A percentile compares a stretch with the other conserved stretches of the same genome.
phyloP scores from a whole-genome alignment of 192 early-diverging fungal genomes.

The Umbelopsis sp. region DNA sequence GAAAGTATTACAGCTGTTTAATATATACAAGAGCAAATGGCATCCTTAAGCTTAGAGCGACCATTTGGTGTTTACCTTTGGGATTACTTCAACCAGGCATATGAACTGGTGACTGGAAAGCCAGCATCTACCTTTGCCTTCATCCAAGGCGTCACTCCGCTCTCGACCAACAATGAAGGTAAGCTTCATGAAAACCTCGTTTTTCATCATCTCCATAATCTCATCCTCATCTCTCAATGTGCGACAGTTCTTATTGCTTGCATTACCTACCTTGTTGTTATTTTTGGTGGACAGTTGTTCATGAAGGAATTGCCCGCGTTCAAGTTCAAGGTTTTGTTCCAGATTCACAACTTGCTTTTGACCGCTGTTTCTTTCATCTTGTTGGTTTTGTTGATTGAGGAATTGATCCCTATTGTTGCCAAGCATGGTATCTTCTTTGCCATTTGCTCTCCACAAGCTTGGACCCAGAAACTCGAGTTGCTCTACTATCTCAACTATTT shows the following conservation, averaged over 20 bases:
- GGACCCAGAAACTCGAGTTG: conserved; percentile 79
- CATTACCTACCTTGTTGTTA: conserved; percentile 69
- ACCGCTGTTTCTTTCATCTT: conserved; percentile 69
- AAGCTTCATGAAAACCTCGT: not conserved
- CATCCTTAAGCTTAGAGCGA: conserved; percentile 42
- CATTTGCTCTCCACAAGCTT: conserved; percentile 67
- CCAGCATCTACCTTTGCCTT: conserved; percentile 47
- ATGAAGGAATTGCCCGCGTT: conserved; percentile 70
- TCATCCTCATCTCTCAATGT: not conserved
- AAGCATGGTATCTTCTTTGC: conserved; percentile 71
- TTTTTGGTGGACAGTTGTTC: conserved; percentile 76
- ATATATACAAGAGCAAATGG: conserved; percentile 28
- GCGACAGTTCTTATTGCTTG: conserved; percentile 48
- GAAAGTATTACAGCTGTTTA: not conserved
- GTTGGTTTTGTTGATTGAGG: conserved; percentile 74
- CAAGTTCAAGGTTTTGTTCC: conserved; percentile 70
- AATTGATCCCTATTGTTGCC: conserved; percentile 70
- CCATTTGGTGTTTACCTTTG: conserved; percentile 56
- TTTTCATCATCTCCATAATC: not conserved
- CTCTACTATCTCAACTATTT: conserved; percentile 93
- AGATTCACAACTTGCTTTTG: conserved; percentile 81
- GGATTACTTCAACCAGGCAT: conserved; percentile 45
- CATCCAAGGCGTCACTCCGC: conserved; percentile 47
- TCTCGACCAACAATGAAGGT: conserved; percentile 57
- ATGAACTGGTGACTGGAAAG: conserved; percentile 43